These are phyloP conservation scores for Malassezia cuniculi DNA, from an alignment of 1,284 basidiomycete genomes.

Conservation along the genomic window DNA sequence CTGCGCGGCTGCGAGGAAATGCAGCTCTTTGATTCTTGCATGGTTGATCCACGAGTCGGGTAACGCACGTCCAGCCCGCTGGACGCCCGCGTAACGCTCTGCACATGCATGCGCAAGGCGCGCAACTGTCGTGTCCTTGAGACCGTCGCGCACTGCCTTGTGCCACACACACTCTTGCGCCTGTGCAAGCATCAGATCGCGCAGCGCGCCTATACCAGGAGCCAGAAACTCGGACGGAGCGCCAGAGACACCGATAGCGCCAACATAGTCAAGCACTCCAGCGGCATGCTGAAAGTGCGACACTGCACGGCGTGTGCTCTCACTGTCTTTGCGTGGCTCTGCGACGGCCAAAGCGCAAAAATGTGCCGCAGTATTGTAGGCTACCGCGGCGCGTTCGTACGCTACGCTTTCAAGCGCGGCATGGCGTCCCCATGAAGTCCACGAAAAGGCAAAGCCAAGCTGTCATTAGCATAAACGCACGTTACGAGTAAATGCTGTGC, in stretches of 20 bases:
- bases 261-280: conserved; percentile 23
- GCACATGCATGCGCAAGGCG: conserved; percentile 57
- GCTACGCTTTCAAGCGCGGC: conserved; percentile 2
- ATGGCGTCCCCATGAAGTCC: conserved; percentile 12
- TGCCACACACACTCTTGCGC: conserved; percentile 97
- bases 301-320: conserved; percentile 34
- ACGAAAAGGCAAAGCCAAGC: conserved; percentile 27
- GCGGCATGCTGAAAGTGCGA: conserved; percentile 33
- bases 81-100: conserved; percentile 13
- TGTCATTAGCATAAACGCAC: conserved; percentile 46
- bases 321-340: conserved; percentile 27
- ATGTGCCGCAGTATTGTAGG: conserved; percentile 26
- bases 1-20: conserved; percentile 81
- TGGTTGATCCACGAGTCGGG: conserved; percentile 66
- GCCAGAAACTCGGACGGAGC: conserved; percentile 31
- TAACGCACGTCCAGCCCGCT: conserved; percentile 8
- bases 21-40: conserved; percentile 65
- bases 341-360: conserved; percentile 23
- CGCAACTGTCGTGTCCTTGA: conserved; percentile 73
- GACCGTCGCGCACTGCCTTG: conserved; percentile 62
- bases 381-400: conserved; percentile 31
- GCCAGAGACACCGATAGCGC: conserved; percentile 15
- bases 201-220: conserved; percentile 58
- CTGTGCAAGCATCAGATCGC: conserved; percentile 75
- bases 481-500: conserved; percentile 59